phyloP scores from a whole-genome alignment of 2,329 filamentous ascomycete genomes.

The Catunica adiposa region DNA sequence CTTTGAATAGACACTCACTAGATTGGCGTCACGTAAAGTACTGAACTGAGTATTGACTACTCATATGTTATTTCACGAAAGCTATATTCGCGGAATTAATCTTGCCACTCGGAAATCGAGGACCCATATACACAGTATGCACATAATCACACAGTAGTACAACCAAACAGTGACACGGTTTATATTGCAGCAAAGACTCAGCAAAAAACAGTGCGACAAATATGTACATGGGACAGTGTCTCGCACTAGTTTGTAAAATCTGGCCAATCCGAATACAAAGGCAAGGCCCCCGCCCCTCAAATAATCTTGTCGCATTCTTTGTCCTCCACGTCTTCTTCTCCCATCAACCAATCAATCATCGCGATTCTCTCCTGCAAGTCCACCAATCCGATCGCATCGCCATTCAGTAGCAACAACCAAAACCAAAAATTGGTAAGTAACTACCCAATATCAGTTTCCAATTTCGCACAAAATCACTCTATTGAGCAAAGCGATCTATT shows the following conservation, averaged over 20 bases:
- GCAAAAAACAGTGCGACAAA: neutral
- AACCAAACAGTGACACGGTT: neutral
- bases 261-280: constrained; percentile 11
- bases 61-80: too few species aligned
- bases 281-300: constrained; percentile 25
- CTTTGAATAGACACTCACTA: too few species aligned
- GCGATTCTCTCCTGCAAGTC: constrained; percentile 16
- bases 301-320: constrained; percentile 32
- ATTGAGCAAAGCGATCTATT: neutral
- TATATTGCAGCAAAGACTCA: neutral
- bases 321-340: constrained; percentile 27
- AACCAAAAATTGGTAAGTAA: neutral
- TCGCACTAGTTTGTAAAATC: neutral
- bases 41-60: neutral
- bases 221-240: neutral
- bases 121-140: neutral
- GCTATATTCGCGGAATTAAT: too few species aligned
- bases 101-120: too few species aligned
- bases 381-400: constrained; percentile 5
- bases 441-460: too few species aligned
- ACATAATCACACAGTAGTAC: neutral
- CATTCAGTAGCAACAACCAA: neutral
- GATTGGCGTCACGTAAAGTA: too few species aligned
- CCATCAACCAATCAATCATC: constrained; percentile 34
- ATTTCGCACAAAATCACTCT: neutral